These are phyloP conservation scores for Podospora conica DNA, from an alignment of 495 filamentous ascomycete genomes.

Conservation along the genomic window DNA sequence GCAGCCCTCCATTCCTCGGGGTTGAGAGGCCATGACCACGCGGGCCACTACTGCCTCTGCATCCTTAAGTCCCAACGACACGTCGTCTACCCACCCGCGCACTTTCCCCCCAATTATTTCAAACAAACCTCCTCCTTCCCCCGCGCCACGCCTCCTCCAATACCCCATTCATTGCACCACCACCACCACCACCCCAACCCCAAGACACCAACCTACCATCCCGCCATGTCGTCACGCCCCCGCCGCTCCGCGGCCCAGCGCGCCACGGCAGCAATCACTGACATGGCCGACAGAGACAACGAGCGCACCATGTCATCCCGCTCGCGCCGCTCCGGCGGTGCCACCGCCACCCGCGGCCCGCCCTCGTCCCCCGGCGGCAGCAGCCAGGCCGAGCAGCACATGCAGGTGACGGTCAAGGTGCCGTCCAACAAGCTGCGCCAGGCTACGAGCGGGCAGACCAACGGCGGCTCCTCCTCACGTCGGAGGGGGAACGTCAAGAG, in stretches of 20 bases:
- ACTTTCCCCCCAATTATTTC: conserved; percentile 2
- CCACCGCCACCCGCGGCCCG: conserved; percentile 51
- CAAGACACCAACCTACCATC: not conserved
- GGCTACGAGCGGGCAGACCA: conserved; percentile 50
- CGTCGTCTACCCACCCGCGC: no score
- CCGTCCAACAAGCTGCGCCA: conserved; percentile 76
- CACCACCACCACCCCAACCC: not conserved
- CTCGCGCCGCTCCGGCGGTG: conserved; percentile 43
- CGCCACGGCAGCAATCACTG: conserved; percentile 45
- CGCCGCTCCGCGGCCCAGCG: conserved; percentile 45
- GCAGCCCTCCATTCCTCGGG: not conserved
- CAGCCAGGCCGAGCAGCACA: conserved; percentile 52
- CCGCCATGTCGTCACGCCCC: conserved; percentile 37
- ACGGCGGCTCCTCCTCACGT: conserved; percentile 50
- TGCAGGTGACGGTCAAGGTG: conserved; percentile 79
- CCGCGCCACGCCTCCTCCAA: not conserved
- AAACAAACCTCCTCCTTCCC: not conserved
- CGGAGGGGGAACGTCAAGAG: conserved; percentile 54
- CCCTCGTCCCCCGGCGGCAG: conserved; percentile 37
- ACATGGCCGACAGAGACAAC: conserved; percentile 46
- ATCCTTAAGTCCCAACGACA: no score
- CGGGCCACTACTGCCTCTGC: not conserved
- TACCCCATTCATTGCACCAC: not conserved
- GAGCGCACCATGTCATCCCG: conserved; percentile 44
- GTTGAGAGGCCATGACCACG: no score